These are phyloP conservation scores for Populus ilicifolia DNA, from an alignment of 345 rosid species.

Conservation along the genomic window DNA sequence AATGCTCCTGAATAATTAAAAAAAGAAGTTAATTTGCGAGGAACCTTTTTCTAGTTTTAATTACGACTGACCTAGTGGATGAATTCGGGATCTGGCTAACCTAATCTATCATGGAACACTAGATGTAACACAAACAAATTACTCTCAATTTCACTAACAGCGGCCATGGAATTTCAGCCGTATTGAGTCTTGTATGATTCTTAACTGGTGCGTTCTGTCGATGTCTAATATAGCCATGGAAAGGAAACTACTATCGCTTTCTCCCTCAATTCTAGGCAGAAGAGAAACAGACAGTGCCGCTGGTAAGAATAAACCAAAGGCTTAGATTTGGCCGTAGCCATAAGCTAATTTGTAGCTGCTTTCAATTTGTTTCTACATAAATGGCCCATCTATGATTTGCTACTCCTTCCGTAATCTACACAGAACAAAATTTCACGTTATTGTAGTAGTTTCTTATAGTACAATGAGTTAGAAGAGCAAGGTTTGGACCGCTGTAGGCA, in stretches of 20 bases:
- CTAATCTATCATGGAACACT: too few species aligned
- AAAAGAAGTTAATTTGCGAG: too few species aligned
- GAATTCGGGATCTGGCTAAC: too few species aligned
- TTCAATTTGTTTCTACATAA: too few species aligned
- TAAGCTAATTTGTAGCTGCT: background rate
- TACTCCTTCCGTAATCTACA: too few species aligned
- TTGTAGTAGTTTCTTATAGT: background rate
- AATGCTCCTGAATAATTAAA: too few species aligned
- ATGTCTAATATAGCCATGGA: background rate
- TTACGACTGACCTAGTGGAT: too few species aligned
- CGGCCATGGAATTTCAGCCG: background rate
- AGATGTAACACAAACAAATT: too few species aligned
- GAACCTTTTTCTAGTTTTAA: too few species aligned
- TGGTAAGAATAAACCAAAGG: constrained; percentile 3
- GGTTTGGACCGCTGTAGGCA: constrained; percentile 46
- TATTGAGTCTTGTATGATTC: background rate
- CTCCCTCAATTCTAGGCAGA: background rate
- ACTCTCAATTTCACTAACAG: too few species aligned
- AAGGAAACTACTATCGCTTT: background rate
- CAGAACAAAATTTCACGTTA: too few species aligned
- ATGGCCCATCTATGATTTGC: background rate
- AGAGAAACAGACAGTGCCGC: background rate
- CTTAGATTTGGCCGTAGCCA: background rate
- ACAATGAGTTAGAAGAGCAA: constrained; percentile 32
- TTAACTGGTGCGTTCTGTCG: background rate